Conservation (phyloP, 225 moss, liverwort and hornwort genomes). For the Takakia lepidozioides region DNA sequence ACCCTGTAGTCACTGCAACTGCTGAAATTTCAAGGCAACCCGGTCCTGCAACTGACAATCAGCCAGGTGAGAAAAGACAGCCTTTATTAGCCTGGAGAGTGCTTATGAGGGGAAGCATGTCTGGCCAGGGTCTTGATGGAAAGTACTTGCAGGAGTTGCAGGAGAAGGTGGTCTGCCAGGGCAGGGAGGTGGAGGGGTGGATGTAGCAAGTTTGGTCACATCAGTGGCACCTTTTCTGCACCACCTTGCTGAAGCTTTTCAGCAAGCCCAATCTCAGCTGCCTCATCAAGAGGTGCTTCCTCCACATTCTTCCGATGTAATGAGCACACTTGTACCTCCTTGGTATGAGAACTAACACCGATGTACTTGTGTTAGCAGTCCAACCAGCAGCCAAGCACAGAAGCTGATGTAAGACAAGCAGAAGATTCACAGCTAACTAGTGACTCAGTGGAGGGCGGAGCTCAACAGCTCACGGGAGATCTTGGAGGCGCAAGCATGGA, state of each 20-base stretch:
- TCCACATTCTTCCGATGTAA: not conserved
- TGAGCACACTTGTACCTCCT: not conserved
- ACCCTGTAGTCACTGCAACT: constrained; percentile 24
- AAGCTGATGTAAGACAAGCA: constrained; percentile 25
- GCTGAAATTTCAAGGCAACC: constrained; percentile 24
- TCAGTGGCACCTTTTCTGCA: constrained; percentile 80
- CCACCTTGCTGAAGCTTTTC: constrained; percentile 65
- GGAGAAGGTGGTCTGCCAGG: constrained; percentile 32
- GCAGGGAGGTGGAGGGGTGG: constrained; percentile 19
- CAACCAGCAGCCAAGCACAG: constrained; percentile 34
- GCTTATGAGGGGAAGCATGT: too few relatives aligned
- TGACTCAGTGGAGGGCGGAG: constrained; percentile 17
- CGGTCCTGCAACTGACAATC: constrained; percentile 23
- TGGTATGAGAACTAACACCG: constrained; percentile 23
- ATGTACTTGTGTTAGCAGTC: constrained; percentile 41
- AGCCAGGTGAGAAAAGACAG: constrained; percentile 26
- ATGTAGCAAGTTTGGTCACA: constrained; percentile 44
- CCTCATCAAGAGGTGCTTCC: constrained; percentile 43
- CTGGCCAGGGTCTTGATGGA: not conserved
- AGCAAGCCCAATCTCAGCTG: constrained; percentile 41
- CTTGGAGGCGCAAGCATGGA: constrained; percentile 40
- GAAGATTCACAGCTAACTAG: constrained; percentile 29
- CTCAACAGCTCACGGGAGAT: constrained; percentile 18
- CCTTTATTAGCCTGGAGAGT: too few relatives aligned
- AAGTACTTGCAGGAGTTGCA: constrained; percentile 9